phyloP scores from a whole-genome alignment of 805 yeast species.

The Scheffersomyces ergatensis region DNA sequence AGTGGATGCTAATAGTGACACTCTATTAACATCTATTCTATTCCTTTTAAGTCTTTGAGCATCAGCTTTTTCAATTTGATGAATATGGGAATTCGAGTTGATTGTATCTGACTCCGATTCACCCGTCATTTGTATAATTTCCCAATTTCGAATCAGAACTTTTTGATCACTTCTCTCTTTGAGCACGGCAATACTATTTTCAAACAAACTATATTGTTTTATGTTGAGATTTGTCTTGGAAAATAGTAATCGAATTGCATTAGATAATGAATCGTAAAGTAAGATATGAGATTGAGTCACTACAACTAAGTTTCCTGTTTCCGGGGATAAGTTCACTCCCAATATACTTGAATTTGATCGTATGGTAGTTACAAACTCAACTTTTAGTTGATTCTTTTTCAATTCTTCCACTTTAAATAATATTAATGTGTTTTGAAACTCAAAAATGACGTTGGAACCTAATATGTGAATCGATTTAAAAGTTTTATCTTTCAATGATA shows the following conservation, averaged over 20 bases:
- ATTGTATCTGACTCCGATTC: no score
- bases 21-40: not conserved
- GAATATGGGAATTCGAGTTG: no score
- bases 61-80: not conserved
- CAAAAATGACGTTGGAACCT: not conserved
- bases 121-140: not conserved
- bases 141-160: slow-evolving; percentile 2
- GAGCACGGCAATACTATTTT: slow-evolving; percentile 1
- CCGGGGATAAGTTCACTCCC: not conserved
- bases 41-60: not conserved
- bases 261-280: not conserved
- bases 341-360: not conserved
- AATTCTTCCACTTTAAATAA: not conserved
- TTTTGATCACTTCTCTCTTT: not conserved
- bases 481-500: not conserved
- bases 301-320: not conserved
- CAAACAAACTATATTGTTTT: not conserved
- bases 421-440: not conserved
- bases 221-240: not conserved
- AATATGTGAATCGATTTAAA: not conserved
- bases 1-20: not conserved
- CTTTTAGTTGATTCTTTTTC: not conserved
- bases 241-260: not conserved
- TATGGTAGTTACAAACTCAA: not conserved
- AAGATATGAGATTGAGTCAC: not conserved